A percentile compares a stretch with the other conserved stretches of the same genome.
phyloP scores from a whole-genome alignment of 495 filamentous ascomycete genomes.

The Aspergillus sclerotiicarbonarius region DNA sequence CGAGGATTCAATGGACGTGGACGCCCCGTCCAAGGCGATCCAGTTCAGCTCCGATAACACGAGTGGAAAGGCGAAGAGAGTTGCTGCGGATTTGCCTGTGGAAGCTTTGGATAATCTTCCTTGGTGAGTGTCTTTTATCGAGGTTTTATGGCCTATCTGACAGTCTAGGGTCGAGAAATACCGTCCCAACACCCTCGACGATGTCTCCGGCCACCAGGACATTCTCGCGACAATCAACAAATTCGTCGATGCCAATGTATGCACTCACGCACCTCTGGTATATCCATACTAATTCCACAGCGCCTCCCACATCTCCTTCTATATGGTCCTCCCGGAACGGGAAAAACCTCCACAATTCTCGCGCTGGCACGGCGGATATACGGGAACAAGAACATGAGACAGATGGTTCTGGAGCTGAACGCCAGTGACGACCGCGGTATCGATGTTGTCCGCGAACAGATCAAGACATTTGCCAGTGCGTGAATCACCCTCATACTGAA shows the following conservation, averaged over 20 bases:
- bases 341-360: constrained; percentile 98
- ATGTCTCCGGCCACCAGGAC: constrained; percentile 97
- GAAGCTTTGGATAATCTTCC: constrained; percentile 92
- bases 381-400: constrained; percentile 84
- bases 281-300: constrained; percentile 26
- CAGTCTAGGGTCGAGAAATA: constrained; percentile 94
- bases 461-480: constrained; percentile 93
- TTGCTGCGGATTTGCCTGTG: constrained; percentile 87
- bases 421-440: constrained; percentile 97
- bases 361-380: constrained; percentile 90
- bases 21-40: constrained; percentile 57
- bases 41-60: constrained; percentile 55
- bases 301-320: constrained; percentile 94
- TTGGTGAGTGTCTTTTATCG: constrained; percentile 57
- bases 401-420: constrained; percentile 98
- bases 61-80: constrained; percentile 82
- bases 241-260: constrained; percentile 86
- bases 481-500: not conserved
- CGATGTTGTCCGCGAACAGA: constrained; percentile 97
- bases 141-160: not conserved
- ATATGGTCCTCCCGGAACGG: constrained; percentile 94
- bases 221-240: constrained; percentile 96
- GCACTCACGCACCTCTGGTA: not conserved
- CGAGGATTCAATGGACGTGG: constrained; percentile 88
- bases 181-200: constrained; percentile 78